Base-by-base conservation (phyloP, 352 stramenopile genomes). In the Phytophthora pistaciae region DNA sequence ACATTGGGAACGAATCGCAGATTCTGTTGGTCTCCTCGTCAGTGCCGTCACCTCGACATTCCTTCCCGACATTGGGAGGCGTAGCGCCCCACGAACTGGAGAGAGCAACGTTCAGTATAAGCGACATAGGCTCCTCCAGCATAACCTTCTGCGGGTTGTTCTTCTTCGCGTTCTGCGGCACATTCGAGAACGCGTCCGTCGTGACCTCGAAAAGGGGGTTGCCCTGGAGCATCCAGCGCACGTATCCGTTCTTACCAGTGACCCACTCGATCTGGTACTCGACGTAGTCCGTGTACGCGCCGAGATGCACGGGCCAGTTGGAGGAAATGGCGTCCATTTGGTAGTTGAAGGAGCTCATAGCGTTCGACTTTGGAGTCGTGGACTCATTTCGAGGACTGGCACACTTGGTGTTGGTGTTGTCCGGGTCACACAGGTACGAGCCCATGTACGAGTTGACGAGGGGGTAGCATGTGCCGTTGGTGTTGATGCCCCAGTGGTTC, bases 31-130 rank as follows among this genome's bases (percentile, higher is more conserved):
- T 73, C 21, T 71, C 53, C 7, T 65, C n/a, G 29, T 88, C 67
- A 0, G 36, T 74, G 14, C 83, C 81, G 23, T 92, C 79, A 9
- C 86, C 84, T 18, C 87, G 87, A 44, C 84, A 95, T 18, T 67
- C 46, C 13, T 76, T 68, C 4, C 83, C 74, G 0, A 75, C 56
- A 49, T 93, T 92, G 0, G 84, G 82, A 8, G 85, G 87, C 3
- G 61, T 83, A 0, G 81, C 61, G 60, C 83, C 93, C 96, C 96
- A 98, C 40, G 91, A 85, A n/a, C 78, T 84, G n/a, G 91, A 97
- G 9, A 99, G 77, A 6, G 95, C 94, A 7, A 97, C 97, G 83
- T 98, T 98, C 44, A 98, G 75, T 40, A 98, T 89, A 23, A 98
- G 63, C 65, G 96, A 98, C 81, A 97, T 93, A 0, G 96, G 95